Base-by-base conservation (phyloP, 2,329 filamentous ascomycete genomes). In the Macroventuria anomochaeta region DNA sequence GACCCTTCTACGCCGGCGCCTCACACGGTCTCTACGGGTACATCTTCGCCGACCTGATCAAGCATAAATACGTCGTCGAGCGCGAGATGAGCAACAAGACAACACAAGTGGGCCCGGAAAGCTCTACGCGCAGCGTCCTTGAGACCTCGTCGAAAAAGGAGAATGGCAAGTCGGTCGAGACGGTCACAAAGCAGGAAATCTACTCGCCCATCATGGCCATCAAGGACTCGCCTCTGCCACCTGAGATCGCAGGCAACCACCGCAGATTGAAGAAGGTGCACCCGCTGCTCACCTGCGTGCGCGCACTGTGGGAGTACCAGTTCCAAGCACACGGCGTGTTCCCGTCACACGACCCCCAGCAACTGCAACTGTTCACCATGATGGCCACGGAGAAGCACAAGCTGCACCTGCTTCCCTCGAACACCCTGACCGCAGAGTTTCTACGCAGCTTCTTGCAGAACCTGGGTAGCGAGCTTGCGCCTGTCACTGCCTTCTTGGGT, bases 11-110 rank as follows among this genome's bases (percentile, higher is more conserved):
- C 76, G 91, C 91, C 8, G 90, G 92, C 29, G 88, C 87, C 43
- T 85, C 89, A 2, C 91, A 97, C 71, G 95, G 95, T 41, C 84
- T 96, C 72, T 97, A 96, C 73, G 95, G 95, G 50, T 99, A 91
- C 78, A 89, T 96, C 62, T 99, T 99, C 73, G 89, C 90, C 53
- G 95, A 99, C 73, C 83, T 99, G 18, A 91, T 96, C 63, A 84
- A 88, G 67, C 95, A 99, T 74, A 88, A 93, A 67, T 99, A 91
- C 70, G 86, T 95, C 55, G 88, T 99, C 57, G 88, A 96, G 78
- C 88, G 95, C 52, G 86, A 91, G 57, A 87, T 88, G 59, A 87
- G 89, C 53, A 97, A 97, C 69, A 79, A 90, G 11, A 71, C 84
- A 17, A 80, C 83, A 0, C 51, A 62, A 7, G 64, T 76, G 3